Percentiles rank a stretch among this genome's conserved stretches.
These are phyloP conservation scores for Diddensiella santjacobensis DNA, from an alignment of 805 yeast genomes.

Conservation along the genomic window DNA sequence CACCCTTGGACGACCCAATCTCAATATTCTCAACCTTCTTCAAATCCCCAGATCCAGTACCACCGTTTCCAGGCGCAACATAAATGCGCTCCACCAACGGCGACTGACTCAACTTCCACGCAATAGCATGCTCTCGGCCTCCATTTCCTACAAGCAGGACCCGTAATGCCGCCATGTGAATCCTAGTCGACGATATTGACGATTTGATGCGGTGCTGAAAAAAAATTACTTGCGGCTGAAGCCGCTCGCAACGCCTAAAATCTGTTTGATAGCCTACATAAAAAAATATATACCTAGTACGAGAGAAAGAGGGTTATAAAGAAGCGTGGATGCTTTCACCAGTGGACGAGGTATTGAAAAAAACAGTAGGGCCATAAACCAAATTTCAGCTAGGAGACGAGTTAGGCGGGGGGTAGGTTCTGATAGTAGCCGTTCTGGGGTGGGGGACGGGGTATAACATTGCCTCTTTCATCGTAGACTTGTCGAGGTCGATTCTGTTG, in stretches of 20 bases:
- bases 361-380: too few species aligned
- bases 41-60: conserved; percentile 53
- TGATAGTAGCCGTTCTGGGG: conserved; percentile 18
- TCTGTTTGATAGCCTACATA: not conserved
- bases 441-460: not conserved
- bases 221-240: conserved; percentile 3
- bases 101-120: conserved; percentile 86
- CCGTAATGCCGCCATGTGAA: conserved; percentile 35
- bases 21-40: conserved; percentile 66
- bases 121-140: conserved; percentile 97
- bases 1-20: conserved; percentile 59
- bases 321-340: too few species aligned
- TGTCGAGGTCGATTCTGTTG: conserved; percentile 6
- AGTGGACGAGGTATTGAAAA: too few species aligned
- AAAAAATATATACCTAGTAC: conserved; percentile 7
- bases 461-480: conserved; percentile 1
- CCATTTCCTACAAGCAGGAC: conserved; percentile 92
- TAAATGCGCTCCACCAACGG: conserved; percentile 63
- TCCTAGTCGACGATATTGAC: not conserved
- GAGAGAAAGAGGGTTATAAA: conserved; percentile 12
- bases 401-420: conserved; percentile 15
- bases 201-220: conserved; percentile 5
- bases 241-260: not conserved
- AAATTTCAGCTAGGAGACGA: too few species aligned
- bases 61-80: conserved; percentile 98